Percentiles rank a stretch among this genome's conserved stretches.
Conservation (phyloP, 176 grass and related monocot genomes). For the Microstegium vimineum region DNA sequence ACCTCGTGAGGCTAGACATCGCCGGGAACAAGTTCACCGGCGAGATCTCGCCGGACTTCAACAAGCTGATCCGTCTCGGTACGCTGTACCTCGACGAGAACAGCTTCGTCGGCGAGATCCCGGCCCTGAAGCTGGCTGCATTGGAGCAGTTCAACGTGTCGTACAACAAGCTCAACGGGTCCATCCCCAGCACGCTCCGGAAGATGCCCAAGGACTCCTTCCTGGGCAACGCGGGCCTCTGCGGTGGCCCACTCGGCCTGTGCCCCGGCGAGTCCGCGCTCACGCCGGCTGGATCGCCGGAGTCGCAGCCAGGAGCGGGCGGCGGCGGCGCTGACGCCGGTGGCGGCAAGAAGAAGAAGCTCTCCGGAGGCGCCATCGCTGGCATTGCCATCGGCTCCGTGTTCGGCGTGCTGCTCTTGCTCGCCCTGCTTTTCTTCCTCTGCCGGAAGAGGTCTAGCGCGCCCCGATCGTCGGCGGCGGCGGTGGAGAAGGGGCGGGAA, state of each 20-base stretch:
- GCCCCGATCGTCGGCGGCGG: constrained; percentile 22
- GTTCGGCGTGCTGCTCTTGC: constrained; percentile 49
- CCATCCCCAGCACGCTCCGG: constrained; percentile 77
- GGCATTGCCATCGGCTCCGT: constrained; percentile 86
- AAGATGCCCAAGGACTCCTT: constrained; percentile 69
- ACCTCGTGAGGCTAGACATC: constrained; percentile 82
- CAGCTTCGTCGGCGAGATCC: constrained; percentile 71
- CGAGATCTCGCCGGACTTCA: constrained; percentile 62
- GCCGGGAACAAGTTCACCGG: constrained; percentile 74
- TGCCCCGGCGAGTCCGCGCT: constrained; percentile 64
- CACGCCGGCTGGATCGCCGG: constrained; percentile 41
- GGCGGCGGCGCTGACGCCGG: too few relatives aligned
- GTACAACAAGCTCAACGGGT: constrained; percentile 82
- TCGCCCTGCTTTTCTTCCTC: constrained; percentile 62
- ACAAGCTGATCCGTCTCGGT: constrained; percentile 68
- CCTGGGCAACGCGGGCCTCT: constrained; percentile 59
- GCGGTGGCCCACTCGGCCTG: constrained; percentile 67
- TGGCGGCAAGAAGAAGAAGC: constrained; percentile 58
- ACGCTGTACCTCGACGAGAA: constrained; percentile 81
- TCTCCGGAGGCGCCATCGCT: constrained; percentile 89
- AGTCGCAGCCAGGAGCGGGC: not conserved
- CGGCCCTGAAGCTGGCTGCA: constrained; percentile 57
- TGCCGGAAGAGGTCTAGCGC: constrained; percentile 47
- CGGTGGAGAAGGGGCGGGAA: constrained; percentile 45
- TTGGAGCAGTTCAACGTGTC: constrained; percentile 96